A percentile compares a stretch with the other conserved stretches of the same genome.
These are phyloP conservation scores for Scolecobasidium constrictum DNA, from an alignment of 2,329 filamentous ascomycete genomes.

Conservation along the genomic window DNA sequence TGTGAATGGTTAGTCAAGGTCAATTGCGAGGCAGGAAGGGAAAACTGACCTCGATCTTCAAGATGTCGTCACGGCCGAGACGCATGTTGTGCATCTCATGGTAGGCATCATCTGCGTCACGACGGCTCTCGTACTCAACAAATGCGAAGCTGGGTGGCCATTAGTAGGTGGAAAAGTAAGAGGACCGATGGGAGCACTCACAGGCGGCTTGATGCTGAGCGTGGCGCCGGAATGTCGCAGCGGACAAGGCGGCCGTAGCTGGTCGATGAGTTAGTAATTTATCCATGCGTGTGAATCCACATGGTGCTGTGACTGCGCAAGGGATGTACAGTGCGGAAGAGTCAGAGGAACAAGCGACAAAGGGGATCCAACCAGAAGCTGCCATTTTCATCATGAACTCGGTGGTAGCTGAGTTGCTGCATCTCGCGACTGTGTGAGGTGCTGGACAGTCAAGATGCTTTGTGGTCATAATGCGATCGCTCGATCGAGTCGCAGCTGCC, in stretches of 20 bases:
- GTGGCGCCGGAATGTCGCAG: slow-evolving; percentile 94
- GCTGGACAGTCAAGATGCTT: too few species aligned
- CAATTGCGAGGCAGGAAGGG: slow-evolving; percentile 13
- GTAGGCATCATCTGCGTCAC: slow-evolving; percentile 97
- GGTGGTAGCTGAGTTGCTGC: too few species aligned
- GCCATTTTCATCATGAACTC: too few species aligned
- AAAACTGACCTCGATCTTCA: slow-evolving; percentile 85
- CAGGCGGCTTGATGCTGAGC: slow-evolving; percentile 89
- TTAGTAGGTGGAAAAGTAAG: slow-evolving; percentile 9
- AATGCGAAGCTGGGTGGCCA: slow-evolving; percentile 71
- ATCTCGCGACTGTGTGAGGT: too few species aligned
- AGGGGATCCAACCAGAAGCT: too few species aligned
- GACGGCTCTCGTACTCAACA: slow-evolving; percentile 96
- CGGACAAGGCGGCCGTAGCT: slow-evolving; percentile 97
- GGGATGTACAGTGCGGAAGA: too few species aligned
- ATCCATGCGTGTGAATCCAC: too few species aligned
- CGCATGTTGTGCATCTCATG: slow-evolving; percentile 99
- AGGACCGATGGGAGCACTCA: slow-evolving; percentile 43
- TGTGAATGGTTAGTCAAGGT: too few species aligned
- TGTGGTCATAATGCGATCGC: too few species aligned
- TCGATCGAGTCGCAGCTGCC: too few species aligned
- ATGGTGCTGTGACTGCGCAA: too few species aligned
- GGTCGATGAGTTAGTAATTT: slow-evolving; percentile 10
- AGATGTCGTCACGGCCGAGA: slow-evolving; percentile 82
- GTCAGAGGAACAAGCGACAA: too few species aligned